Conservation (phyloP, 352 stramenopile species). For the Phytophthora niederhauseri region DNA sequence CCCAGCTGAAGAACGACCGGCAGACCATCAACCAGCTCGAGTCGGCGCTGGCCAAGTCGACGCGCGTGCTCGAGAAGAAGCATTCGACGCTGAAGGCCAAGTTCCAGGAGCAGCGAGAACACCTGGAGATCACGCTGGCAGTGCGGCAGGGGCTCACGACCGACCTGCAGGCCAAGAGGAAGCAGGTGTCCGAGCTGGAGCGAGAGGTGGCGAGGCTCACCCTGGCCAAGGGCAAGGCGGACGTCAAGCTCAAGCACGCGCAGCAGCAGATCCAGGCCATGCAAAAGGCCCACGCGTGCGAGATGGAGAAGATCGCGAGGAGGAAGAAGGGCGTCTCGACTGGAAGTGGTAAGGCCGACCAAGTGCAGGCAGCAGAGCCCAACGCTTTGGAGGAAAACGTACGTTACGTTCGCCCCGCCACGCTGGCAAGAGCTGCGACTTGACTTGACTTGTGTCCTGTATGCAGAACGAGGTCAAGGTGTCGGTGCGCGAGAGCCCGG, state of each 20-base stretch:
- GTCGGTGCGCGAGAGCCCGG: constrained; percentile 1
- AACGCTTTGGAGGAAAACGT: constrained; percentile 22
- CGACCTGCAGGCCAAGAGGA: constrained; percentile 59
- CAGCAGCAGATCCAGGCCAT: constrained; percentile 62
- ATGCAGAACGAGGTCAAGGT: constrained; percentile 13
- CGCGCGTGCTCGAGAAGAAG: constrained; percentile 42
- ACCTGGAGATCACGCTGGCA: constrained; percentile 63
- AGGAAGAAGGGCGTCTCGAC: not conserved
- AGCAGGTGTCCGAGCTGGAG: constrained; percentile 52
- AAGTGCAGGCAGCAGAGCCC: constrained; percentile 2
- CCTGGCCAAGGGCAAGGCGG: constrained; percentile 25
- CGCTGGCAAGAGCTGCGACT: not conserved
- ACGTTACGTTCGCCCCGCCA: not conserved
- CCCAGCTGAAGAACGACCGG: constrained; percentile 57
- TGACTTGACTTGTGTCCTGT: not conserved
- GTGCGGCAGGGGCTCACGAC: constrained; percentile 60
- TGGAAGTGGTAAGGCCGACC: constrained; percentile 2
- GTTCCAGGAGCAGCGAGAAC: constrained; percentile 60
- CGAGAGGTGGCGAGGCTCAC: constrained; percentile 21
- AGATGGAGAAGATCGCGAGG: constrained; percentile 42
- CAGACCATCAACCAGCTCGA: constrained; percentile 57
- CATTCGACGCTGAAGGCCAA: constrained; percentile 37
- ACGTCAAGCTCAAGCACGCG: constrained; percentile 44
- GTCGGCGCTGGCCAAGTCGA: constrained; percentile 42
- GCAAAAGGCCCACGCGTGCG: constrained; percentile 52